Conservation (phyloP, 805 yeast species). For the Blastobotrys robertii region DNA sequence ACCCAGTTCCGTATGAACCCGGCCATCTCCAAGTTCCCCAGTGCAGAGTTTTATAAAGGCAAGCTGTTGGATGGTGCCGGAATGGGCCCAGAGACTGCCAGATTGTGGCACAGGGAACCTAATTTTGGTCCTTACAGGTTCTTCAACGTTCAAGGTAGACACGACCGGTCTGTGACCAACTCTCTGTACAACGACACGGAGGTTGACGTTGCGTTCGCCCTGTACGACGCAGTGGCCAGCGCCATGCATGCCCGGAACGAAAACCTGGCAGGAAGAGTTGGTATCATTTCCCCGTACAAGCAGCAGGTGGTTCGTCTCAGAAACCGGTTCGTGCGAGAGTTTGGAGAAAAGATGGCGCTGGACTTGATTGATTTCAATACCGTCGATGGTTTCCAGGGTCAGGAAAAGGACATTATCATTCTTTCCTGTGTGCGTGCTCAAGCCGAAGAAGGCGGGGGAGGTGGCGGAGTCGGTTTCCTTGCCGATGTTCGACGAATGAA, state of each 20-base stretch:
- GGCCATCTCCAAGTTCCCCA: slow-evolving; percentile 76
- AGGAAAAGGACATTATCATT: slow-evolving; percentile 87
- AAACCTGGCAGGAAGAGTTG: slow-evolving; percentile 55
- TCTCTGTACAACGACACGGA: slow-evolving; percentile 67
- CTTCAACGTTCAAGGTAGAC: slow-evolving; percentile 58
- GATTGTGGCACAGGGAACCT: slow-evolving; percentile 62
- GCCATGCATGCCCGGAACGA: slow-evolving; percentile 23
- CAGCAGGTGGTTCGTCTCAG: slow-evolving; percentile 65
- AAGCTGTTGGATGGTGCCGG: slow-evolving; percentile 66
- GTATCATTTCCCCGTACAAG: slow-evolving; percentile 90
- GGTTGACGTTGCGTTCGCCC: slow-evolving; percentile 60
- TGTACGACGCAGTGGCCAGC: slow-evolving; percentile 44
- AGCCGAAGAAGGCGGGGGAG: slow-evolving; percentile 33
- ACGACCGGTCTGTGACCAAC: slow-evolving; percentile 51
- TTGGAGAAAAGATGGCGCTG: slow-evolving; percentile 52
- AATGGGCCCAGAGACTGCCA: slow-evolving; percentile 48
- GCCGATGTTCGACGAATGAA: slow-evolving; percentile 92
- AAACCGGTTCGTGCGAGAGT: slow-evolving; percentile 44
- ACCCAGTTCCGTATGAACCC: slow-evolving; percentile 99
- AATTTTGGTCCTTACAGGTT: slow-evolving; percentile 69
- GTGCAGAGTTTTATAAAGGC: slow-evolving; percentile 68
- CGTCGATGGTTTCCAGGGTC: slow-evolving; percentile 97
- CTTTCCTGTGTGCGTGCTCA: slow-evolving; percentile 95
- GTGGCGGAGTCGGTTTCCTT: slow-evolving; percentile 67
- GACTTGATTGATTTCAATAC: slow-evolving; percentile 77